Base-by-base conservation (phyloP, 164 flowering plant species). In the Liquidambar formosana region DNA sequence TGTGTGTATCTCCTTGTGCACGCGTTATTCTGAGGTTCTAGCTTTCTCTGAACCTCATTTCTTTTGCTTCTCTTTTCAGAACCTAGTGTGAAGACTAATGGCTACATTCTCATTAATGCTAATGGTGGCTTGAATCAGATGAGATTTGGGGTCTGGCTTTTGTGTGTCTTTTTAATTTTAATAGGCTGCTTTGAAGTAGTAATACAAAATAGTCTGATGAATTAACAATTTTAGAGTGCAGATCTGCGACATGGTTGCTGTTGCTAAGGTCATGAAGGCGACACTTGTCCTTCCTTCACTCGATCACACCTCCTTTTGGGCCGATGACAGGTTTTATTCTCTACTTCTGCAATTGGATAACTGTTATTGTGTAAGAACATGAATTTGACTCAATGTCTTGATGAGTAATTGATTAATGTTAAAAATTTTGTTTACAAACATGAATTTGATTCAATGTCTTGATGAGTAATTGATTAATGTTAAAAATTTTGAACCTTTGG, bases 61-160 rank as follows among this genome's bases (percentile, higher is more conserved):
- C 28, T 51, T 46, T 41, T 64, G 11, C 12, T 73, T 70, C 51
- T 69, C 56, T 68, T 66, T 72, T 64, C 89, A 96, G 99, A 78
- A 77, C 68, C 85, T 67, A 93, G 84, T 67, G 79, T 71, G 13
- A 85, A 75, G 64, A 93, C 97, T 11, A 92, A 88, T 77, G 97
- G 97, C 1, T 96, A 83, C 79, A 81, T 96, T 77, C 85, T 96
- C 70, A 81, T 88, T 61, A 96, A 93, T 86, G 99, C 99, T 61
- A 96, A 96, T 73, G 99, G 99, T 58, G 99, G 99, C 75, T 79
- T 96, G 79, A 96, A 96, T 76, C 99, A 96, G 84, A 96, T 96
- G 99, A 89, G 99, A 93, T 96, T 96, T 85, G 99, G 99, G 98
- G 99, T 95, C 83, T 82, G 97, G 67, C 71, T 77, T 61, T 79